Conservation (phyloP, 2,329 filamentous ascomycete genomes). For the Epichloe uncinata region DNA sequence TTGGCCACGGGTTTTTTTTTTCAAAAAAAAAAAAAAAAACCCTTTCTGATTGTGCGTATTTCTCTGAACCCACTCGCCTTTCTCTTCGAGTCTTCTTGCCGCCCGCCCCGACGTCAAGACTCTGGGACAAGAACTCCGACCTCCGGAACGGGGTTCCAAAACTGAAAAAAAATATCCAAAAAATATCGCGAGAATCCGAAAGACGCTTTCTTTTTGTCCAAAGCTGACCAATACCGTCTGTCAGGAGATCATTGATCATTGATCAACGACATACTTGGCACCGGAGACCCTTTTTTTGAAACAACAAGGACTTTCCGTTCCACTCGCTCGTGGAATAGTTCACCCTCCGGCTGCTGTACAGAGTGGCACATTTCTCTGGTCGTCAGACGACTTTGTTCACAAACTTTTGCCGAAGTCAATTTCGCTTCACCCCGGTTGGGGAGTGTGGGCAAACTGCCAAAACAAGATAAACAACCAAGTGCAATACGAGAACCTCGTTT, state of each 20-base stretch:
- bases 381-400: not conserved
- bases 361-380: not conserved
- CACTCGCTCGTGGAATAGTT: not conserved
- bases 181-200: not conserved
- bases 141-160: not conserved
- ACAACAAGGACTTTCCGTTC: not conserved
- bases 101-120: not conserved
- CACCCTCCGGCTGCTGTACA: not conserved
- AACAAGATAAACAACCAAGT: not conserved
- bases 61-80: not conserved
- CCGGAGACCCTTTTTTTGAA: not conserved
- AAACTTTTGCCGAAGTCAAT: slow-evolving; percentile 1
- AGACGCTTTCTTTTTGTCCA: not conserved
- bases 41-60: not conserved
- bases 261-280: not conserved
- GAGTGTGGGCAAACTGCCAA: slow-evolving; percentile 8
- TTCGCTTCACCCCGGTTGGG: slow-evolving; percentile 8
- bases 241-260: not conserved
- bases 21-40: too few species aligned
- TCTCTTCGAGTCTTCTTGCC: not conserved
- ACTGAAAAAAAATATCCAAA: not conserved
- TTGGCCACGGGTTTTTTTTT: not conserved
- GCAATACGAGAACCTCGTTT: slow-evolving; percentile 3
- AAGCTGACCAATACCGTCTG: not conserved
- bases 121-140: not conserved